Evolutionary conservation across 345 rosid genomes (phyloP).

Genomic region (Mallotus nudiflorus): DNA sequence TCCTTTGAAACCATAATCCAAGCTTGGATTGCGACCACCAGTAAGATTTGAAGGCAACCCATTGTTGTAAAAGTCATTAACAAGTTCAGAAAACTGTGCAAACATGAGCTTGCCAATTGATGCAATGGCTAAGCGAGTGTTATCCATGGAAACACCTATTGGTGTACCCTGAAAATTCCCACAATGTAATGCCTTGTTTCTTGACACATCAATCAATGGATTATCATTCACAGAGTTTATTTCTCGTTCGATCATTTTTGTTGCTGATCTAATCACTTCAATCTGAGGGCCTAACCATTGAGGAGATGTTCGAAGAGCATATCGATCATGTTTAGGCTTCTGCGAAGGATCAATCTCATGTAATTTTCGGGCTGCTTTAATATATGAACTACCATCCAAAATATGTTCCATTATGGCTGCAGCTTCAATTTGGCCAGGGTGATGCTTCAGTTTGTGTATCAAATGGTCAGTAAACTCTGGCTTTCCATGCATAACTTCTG

Average conservation of each 20-base stretch:
- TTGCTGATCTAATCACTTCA: constrained; percentile 33
- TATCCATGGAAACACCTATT: constrained; percentile 39
- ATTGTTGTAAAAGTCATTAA: constrained; percentile 35
- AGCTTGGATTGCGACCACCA: constrained; percentile 34
- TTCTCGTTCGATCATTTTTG: constrained; percentile 36
- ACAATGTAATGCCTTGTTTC: constrained; percentile 29
- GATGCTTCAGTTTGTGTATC: constrained; percentile 37
- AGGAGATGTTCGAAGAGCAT: constrained; percentile 34
- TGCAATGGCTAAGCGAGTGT: constrained; percentile 34
- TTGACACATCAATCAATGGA: constrained; percentile 35
- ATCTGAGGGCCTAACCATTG: constrained; percentile 38
- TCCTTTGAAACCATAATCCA: constrained; percentile 41
- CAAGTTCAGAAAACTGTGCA: constrained; percentile 37
- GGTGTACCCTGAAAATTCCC: constrained; percentile 41
- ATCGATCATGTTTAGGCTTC: constrained; percentile 37
- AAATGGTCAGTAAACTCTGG: constrained; percentile 35
- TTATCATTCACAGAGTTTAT: constrained; percentile 40
- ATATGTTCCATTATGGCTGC: constrained; percentile 42
- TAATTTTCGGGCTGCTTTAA: constrained; percentile 29
- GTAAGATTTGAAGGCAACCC: constrained; percentile 39
- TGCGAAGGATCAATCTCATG: constrained; percentile 31
- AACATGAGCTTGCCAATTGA: constrained; percentile 34
- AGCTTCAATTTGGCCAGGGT: constrained; percentile 40
- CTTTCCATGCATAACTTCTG: constrained; percentile 36
- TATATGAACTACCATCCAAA: constrained; percentile 30